These are phyloP conservation scores for Phaseolus lunatus DNA, from an alignment of 306 rosid genomes.

Conservation along the genomic window DNA sequence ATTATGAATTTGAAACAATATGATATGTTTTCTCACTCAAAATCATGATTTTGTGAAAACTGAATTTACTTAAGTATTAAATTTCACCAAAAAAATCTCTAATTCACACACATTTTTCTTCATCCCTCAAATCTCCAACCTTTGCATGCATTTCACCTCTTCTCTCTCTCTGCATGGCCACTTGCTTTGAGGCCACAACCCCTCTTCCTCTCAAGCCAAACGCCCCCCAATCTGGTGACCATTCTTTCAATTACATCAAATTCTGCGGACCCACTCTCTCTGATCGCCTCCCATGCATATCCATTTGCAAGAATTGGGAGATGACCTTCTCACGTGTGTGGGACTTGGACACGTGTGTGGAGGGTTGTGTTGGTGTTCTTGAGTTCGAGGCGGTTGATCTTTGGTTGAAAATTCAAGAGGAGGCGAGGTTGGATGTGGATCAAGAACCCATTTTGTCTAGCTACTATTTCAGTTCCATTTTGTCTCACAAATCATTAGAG, in stretches of 20 bases:
- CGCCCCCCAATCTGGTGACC: slow-evolving; percentile 48
- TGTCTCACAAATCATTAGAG: slow-evolving; percentile 64
- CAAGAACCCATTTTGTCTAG: slow-evolving; percentile 69
- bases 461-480: slow-evolving; percentile 59
- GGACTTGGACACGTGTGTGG: not conserved
- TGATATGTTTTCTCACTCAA: too few species aligned
- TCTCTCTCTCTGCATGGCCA: slow-evolving; percentile 57
- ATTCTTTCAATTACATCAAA: slow-evolving; percentile 46
- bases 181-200: slow-evolving; percentile 58
- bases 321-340: slow-evolving; percentile 38
- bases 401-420: slow-evolving; percentile 72
- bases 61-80: too few species aligned
- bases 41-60: too few species aligned
- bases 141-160: slow-evolving; percentile 17
- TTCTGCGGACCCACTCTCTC: slow-evolving; percentile 57
- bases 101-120: slow-evolving; percentile 33
- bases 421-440: slow-evolving; percentile 68
- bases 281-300: slow-evolving; percentile 49
- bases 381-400: slow-evolving; percentile 48
- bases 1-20: too few species aligned
- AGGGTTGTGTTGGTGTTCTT: slow-evolving; percentile 13
- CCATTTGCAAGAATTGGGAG: slow-evolving; percentile 57
- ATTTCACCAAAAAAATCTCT: too few species aligned
- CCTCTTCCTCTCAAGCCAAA: slow-evolving; percentile 61
- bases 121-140: slow-evolving; percentile 27